phyloP scores from a whole-genome alignment of 305 asterid genomes.

The Fraxinus ornus region DNA sequence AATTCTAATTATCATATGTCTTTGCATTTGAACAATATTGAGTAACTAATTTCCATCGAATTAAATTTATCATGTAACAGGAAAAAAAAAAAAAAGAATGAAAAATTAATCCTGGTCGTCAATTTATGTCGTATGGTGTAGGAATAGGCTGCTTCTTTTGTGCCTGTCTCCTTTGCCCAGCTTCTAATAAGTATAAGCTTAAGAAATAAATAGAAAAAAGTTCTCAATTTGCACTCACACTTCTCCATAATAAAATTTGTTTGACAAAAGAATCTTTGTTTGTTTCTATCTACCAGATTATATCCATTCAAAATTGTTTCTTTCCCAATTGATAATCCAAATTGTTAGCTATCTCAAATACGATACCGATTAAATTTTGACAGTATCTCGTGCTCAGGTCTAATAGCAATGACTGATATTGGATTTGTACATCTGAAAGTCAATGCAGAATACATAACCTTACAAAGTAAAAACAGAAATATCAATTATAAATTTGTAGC shows the following conservation, averaged over 20 bases:
- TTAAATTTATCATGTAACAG: background rate
- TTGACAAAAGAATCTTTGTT: background rate
- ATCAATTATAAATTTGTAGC: background rate
- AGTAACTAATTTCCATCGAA: background rate
- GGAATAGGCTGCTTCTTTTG: background rate
- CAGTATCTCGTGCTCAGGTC: background rate
- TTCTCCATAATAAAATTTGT: background rate
- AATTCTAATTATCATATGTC: background rate
- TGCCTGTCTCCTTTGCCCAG: background rate
- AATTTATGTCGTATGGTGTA: background rate
- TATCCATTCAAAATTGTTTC: background rate
- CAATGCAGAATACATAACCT: background rate
- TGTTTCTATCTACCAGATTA: background rate
- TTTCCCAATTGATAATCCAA: background rate
- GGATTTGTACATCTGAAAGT: background rate
- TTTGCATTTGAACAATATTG: background rate
- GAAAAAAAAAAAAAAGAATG: background rate
- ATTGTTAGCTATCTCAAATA: background rate
- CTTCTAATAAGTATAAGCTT: background rate
- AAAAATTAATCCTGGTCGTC: background rate
- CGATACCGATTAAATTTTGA: background rate
- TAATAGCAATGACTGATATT: background rate
- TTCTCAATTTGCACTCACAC: background rate
- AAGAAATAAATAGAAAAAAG: background rate
- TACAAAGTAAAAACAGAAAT: conserved; percentile 7